Evolutionary conservation across 495 filamentous ascomycete species (phyloP).

Genomic region (Podospora comata): DNA sequence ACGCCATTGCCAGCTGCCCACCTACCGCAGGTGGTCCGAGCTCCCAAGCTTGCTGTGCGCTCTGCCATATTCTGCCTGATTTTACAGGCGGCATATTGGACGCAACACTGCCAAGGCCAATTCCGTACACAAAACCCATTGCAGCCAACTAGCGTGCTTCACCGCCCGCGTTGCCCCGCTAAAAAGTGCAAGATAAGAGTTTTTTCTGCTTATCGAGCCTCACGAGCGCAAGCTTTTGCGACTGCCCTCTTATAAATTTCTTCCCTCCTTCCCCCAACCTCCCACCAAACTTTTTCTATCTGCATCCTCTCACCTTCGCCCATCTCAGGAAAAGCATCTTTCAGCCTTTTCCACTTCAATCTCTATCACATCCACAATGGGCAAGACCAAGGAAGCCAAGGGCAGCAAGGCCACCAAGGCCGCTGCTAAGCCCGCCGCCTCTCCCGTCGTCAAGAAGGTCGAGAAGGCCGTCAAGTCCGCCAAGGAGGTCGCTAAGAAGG

Average conservation of each 20-base stretch:
- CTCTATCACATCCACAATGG: constrained; percentile 45
- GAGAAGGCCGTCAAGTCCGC: constrained; percentile 46
- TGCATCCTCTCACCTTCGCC: constrained; percentile 18
- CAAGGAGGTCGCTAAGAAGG: constrained; percentile 30
- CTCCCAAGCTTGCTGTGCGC: constrained; percentile 6
- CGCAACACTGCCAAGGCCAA: not conserved
- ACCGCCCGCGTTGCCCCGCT: constrained; percentile 8
- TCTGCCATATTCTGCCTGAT: constrained; percentile 10
- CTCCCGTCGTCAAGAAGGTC: constrained; percentile 37
- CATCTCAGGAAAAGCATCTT: constrained; percentile 21
- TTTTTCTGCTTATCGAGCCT: constrained; percentile 8
- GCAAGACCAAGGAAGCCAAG: constrained; percentile 54
- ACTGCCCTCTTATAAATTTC: constrained; percentile 21
- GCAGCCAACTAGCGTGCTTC: constrained; percentile 1
- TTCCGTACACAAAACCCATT: not conserved
- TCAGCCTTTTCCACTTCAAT: constrained; percentile 19
- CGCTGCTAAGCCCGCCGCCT: constrained; percentile 29
- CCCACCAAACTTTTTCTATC: constrained; percentile 4
- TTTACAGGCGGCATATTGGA: constrained; percentile 6
- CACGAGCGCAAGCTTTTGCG: constrained; percentile 3
- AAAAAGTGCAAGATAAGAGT: constrained; percentile 14
- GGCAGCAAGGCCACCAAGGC: constrained; percentile 48
- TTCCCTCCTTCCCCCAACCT: constrained; percentile 15
- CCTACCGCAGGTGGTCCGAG: constrained; percentile 6
- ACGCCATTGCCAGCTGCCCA: constrained; percentile 9